Evolutionary conservation across 2,329 filamentous ascomycete genomes (phyloP).

Genomic region (Neoscytalidium dimidiatum): DNA sequence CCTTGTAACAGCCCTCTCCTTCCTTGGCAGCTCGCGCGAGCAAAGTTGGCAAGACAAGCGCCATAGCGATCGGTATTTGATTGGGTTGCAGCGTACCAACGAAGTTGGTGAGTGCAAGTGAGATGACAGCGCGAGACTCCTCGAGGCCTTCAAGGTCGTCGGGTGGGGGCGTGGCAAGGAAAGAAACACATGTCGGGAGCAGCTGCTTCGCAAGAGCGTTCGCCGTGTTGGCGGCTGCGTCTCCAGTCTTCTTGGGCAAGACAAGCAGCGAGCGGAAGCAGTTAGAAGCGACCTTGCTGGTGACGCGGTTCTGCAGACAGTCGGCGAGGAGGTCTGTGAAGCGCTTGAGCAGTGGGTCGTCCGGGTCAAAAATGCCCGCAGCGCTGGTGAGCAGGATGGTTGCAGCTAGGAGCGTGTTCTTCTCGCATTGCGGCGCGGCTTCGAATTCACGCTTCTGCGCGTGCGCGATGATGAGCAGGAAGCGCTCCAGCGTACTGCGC

Average conservation of each 20-base stretch:
- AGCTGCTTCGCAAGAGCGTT: conserved; percentile 72
- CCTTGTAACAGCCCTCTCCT: conserved; percentile 59
- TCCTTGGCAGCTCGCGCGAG: conserved; percentile 71
- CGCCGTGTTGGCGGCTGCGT: conserved; percentile 24
- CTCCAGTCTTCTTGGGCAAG: conserved; percentile 50
- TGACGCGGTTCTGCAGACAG: conserved; percentile 78
- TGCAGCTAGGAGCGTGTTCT: conserved; percentile 84
- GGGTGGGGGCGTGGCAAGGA: conserved; percentile 60
- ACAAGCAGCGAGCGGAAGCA: conserved; percentile 85
- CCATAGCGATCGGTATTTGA: conserved; percentile 63
- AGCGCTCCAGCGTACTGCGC: conserved; percentile 78
- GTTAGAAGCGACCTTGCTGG: conserved; percentile 84
- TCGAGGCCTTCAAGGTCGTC: conserved; percentile 74
- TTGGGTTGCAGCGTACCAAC: conserved; percentile 48
- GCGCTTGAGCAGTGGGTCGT: conserved; percentile 71
- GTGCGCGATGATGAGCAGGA: conserved; percentile 76
- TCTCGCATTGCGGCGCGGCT: conserved; percentile 82
- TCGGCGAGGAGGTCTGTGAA: conserved; percentile 83
- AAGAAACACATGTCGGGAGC: conserved; percentile 73
- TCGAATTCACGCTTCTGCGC: conserved; percentile 76
- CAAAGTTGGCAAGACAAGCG: conserved; percentile 75
- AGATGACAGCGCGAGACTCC: conserved; percentile 68
- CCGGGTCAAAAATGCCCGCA: conserved; percentile 69
- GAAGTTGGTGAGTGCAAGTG: conserved; percentile 75
- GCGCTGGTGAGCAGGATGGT: conserved; percentile 88